Evolutionary conservation across 805 yeast species (phyloP).

Genomic region (Blastobotrys attinorum): DNA sequence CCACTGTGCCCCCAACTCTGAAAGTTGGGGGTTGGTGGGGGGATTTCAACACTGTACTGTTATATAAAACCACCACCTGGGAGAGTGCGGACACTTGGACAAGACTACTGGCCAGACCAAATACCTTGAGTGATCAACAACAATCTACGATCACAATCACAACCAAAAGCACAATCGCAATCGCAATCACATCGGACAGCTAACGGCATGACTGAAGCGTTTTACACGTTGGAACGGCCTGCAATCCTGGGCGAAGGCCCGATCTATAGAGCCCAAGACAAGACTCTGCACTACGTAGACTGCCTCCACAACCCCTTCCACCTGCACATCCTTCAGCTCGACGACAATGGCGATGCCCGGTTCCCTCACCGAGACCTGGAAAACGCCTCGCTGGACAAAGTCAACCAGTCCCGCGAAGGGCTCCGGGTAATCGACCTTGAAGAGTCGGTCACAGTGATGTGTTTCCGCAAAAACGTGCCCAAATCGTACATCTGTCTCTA

Average conservation of each 20-base stretch:
- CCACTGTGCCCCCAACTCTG: too few relatives aligned
- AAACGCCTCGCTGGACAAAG: constrained; percentile 9
- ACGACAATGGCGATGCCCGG: constrained; percentile 22
- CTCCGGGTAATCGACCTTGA: constrained; percentile 19
- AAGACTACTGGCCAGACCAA: too few relatives aligned
- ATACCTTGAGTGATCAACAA: too few relatives aligned
- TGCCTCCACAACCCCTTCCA: constrained; percentile 23
- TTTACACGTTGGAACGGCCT: constrained; percentile 20
- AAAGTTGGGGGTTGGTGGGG: too few relatives aligned
- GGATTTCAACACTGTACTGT: too few relatives aligned
- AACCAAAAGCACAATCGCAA: too few relatives aligned
- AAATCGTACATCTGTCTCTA: constrained; percentile 28
- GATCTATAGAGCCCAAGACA: constrained; percentile 27
- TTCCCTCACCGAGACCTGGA: constrained; percentile 12
- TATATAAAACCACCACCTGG: too few relatives aligned
- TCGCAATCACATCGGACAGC: too few relatives aligned
- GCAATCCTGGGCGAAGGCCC: constrained; percentile 31
- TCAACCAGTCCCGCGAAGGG: constrained; percentile 20
- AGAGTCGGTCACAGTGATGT: constrained; percentile 29
- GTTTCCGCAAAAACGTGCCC: constrained; percentile 25
- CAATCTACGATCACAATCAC: too few relatives aligned
- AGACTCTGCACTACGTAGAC: constrained; percentile 31
- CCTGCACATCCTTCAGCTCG: constrained; percentile 24
- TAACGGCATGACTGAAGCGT: constrained; percentile 14
- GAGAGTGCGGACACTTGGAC: too few relatives aligned